phyloP scores from a whole-genome alignment of 164 flowering plant genomes.

The Chimonanthus salicifolius region DNA sequence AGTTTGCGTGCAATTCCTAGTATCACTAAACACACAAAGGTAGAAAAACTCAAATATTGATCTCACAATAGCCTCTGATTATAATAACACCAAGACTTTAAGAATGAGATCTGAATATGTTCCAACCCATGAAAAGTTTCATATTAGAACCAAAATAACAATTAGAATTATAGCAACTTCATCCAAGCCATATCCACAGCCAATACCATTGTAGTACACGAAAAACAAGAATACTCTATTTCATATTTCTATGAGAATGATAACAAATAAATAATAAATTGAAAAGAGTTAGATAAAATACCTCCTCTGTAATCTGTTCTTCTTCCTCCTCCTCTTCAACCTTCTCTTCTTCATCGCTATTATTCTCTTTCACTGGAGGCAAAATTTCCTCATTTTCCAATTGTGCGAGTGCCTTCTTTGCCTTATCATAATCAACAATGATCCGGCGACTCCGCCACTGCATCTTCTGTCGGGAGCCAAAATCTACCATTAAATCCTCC shows the following conservation, averaged over 20 bases:
- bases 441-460: conserved; percentile 60
- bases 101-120: too few relatives aligned
- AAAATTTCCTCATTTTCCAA: conserved; percentile 68
- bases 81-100: too few relatives aligned
- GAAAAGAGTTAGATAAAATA: neutral
- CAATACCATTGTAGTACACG: neutral
- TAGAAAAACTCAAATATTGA: too few relatives aligned
- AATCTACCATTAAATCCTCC: conserved; percentile 58
- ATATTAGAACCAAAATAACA: too few relatives aligned
- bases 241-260: too few relatives aligned
- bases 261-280: neutral
- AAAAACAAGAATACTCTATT: too few relatives aligned
- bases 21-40: too few relatives aligned
- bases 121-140: too few relatives aligned
- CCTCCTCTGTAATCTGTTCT: conserved; percentile 17
- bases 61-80: too few relatives aligned
- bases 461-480: conserved; percentile 64
- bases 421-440: conserved; percentile 59
- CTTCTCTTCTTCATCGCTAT: conserved; percentile 32
- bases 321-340: conserved; percentile 65
- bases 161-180: neutral
- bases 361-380: conserved; percentile 39
- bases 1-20: too few relatives aligned
- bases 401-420: conserved; percentile 64
- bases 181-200: neutral